phyloP scores from a whole-genome alignment of 2,329 filamentous ascomycete species.

The Penicillium italicum region DNA sequence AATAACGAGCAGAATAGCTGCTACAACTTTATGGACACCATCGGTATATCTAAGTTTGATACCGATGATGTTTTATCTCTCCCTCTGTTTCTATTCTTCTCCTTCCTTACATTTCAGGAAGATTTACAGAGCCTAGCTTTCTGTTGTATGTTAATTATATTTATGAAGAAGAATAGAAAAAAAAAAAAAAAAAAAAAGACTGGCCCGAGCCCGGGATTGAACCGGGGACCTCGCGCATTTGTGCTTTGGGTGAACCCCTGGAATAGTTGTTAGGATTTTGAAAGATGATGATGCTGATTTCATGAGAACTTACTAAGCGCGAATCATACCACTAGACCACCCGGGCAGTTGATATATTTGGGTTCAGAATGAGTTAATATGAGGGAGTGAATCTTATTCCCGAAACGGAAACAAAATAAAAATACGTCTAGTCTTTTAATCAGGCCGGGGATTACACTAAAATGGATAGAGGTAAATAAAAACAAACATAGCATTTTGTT shows the following conservation, averaged over 20 bases:
- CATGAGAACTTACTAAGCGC: neutral
- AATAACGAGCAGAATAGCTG: neutral
- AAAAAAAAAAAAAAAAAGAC: neutral
- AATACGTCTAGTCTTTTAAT: no score
- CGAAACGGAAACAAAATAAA: no score
- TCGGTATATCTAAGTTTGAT: neutral
- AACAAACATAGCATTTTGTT: no score
- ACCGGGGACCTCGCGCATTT: neutral
- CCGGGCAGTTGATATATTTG: neutral
- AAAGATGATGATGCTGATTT: no score
- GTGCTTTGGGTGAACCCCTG: neutral
- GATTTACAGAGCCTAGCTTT: neutral
- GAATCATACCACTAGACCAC: neutral
- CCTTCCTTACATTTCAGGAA: rapidly evolving
- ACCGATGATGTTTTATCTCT: neutral
- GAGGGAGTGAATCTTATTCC: no score
- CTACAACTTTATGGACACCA: neutral
- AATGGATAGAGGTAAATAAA: no score
- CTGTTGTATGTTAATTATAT: no score
- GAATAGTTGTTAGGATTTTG: no score
- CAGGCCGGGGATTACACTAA: no score
- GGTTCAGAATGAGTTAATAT: no score
- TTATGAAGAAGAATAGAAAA: no score
- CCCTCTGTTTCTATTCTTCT: no score
- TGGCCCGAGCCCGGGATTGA: neutral